Evolutionary conservation across 2,329 filamentous ascomycete species (phyloP).

Genomic region (Arthrinium puccinioides): DNA sequence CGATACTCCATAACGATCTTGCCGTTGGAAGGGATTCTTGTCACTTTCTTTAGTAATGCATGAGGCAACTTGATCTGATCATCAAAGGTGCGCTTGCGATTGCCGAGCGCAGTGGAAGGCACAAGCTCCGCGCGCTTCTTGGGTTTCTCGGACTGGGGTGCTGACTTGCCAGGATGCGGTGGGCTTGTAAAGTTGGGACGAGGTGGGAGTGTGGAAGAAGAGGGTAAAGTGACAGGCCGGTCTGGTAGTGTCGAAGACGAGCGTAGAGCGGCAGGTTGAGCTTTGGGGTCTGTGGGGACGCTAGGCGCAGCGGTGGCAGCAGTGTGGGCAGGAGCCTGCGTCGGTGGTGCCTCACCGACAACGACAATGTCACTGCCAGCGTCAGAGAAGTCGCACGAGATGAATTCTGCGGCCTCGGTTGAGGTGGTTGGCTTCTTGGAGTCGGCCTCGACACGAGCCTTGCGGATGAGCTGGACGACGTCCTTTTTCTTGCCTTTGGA

Average conservation of each 20-base stretch:
- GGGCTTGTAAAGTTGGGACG: neutral
- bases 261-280: too few species aligned
- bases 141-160: conserved; percentile 6
- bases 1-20: conserved; percentile 46
- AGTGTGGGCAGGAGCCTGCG: conserved; percentile 9
- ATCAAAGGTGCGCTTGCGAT: conserved; percentile 67
- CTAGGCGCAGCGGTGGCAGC: neutral
- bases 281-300: too few species aligned
- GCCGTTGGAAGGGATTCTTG: conserved; percentile 42
- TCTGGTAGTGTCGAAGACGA: conserved; percentile 9
- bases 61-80: conserved; percentile 59
- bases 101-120: conserved; percentile 45
- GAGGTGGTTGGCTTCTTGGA: conserved; percentile 41
- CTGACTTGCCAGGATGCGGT: conserved; percentile 1
- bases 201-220: neutral
- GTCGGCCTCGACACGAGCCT: conserved; percentile 63
- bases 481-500: conserved; percentile 69
- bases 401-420: conserved; percentile 71
- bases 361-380: conserved; percentile 33
- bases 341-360: conserved; percentile 22
- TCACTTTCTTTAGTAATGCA: conserved; percentile 42
- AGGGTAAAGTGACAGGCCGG: conserved; percentile 8
- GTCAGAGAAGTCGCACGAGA: conserved; percentile 70
- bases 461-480: conserved; percentile 85
- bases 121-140: conserved; percentile 20